Base-by-base conservation (phyloP, 2,329 filamentous ascomycete genomes). In the Mycosphaerella arachidis region DNA sequence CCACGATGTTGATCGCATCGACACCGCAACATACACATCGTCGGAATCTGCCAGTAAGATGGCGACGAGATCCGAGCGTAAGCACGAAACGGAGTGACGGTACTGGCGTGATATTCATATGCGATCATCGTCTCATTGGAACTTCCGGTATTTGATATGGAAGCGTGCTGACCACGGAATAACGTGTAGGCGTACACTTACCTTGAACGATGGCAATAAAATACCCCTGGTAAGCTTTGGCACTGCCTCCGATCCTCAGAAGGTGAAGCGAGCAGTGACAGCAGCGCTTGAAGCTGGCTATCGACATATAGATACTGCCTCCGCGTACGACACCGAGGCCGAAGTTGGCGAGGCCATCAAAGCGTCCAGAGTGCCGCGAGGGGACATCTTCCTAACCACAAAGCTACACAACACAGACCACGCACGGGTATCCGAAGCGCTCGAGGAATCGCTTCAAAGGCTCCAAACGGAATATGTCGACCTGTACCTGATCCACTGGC, bases 291-390 rank as follows among this genome's bases (percentile, higher is more conserved):
- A 78, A 35, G 73, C 74, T 8, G 84, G 85, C 30, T 88, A 87
- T 70, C 80, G 84, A 37, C 84, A 87, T 68, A 82, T 88, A 56
- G 86, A 88, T 73, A 83, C 86, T 0, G 89, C 88, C 0, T 84
- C 87, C 69, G 84, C 83, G 71, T 92, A 91, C 72, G 81, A 74
- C 55, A 92, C 91, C 67, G 89, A 91, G 69, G 71, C 75, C 12
- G 79, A 87, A 69, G 87, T 91, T 52, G 86, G 87, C 3, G 76
- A 82, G 55, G 87, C 88, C 0, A 73, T 90, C n/a, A 76, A 76
- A 24, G 71, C 81, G 58, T 86, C 82, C 2, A 79, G 79, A 0
- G 64, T 90, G 6, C 74, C 79, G 5, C 81, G 86, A 31, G 74
- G 79, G 16, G 79, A 89, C 9, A 68, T 91, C 53, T 91, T 87